Evolutionary conservation across 495 filamentous ascomycete genomes (phyloP), one percentile per base, ranked within the genome.

Genomic region (Aspergillus indologenus): DNA sequence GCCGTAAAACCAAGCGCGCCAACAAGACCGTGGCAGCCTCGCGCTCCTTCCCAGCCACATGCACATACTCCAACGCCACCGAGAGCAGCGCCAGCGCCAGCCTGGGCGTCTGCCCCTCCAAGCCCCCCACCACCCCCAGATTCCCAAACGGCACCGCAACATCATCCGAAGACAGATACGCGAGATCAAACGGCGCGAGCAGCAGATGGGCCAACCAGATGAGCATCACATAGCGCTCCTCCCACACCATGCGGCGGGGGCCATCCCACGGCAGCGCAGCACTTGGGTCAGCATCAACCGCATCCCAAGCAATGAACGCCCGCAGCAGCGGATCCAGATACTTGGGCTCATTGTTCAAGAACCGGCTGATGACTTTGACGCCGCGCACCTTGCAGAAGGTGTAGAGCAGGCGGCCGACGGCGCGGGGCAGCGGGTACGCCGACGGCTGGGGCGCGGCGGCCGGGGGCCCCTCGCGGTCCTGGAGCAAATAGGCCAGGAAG

Each of bases 341-440:
- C 57, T 81, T 85, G 0, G 92, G 88, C 63, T 96, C 93, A 66
- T 93, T 93, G 63, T 89, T 90, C 31, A 98, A 76, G 69, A 98
- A 97, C 22, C 90, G 80, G 54, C 87, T 85, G 60, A 98, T 89
- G 19, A 98, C 88, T 66, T 98, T 98, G 68, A 91, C 85, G 22
- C 94, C 94, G 49, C 94, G 84, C 56, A 98, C 85, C 70, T 99
- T 99, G 81, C 91, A 97, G 56, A 98, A 85, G 0, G 87, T 89
- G 70, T 97, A 96, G 15, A 99, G 74, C 15, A 98, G 73, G 59
- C 79, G 83, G 69, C 86, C 88, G 51, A 96, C 82, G 21, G 89
- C 91, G 55, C 83, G 82, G 15, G 86, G 83, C 5, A 91, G 71
- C 0, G 88, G 79, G 56, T 69, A 86, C 61, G 57, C 71, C 63